Evolutionary conservation across 768 basidiomycete species (phyloP).

Genomic region (Xanthoconium stramineum): DNA sequence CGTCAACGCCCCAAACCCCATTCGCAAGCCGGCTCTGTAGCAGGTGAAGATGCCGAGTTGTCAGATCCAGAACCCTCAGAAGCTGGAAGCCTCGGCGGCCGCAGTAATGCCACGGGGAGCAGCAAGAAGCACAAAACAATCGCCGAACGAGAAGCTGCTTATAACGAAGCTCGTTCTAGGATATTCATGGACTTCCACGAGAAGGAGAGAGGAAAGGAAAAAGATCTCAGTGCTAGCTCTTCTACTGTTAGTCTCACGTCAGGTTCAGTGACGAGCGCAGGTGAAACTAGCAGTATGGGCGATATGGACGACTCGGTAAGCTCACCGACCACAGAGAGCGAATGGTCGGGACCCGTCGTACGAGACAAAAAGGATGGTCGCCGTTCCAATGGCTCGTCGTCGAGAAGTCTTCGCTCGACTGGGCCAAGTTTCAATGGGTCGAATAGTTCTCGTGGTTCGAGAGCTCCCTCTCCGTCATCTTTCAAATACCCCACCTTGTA

Average conservation of each 20-base stretch:
- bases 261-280: constrained; percentile 57
- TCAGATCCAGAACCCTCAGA: constrained; percentile 82
- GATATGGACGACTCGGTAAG: constrained; percentile 68
- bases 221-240: constrained; percentile 73
- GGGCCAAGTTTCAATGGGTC: constrained; percentile 51
- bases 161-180: constrained; percentile 79
- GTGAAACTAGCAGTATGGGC: constrained; percentile 57
- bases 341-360: constrained; percentile 63
- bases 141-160: constrained; percentile 86
- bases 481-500: constrained; percentile 74
- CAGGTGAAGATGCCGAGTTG: constrained; percentile 71
- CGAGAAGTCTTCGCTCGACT: constrained; percentile 56
- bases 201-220: constrained; percentile 61
- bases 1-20: constrained; percentile 53
- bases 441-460: constrained; percentile 64
- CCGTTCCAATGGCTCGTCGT: constrained; percentile 55
- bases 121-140: constrained; percentile 75
- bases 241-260: constrained; percentile 71
- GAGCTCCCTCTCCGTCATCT: constrained; percentile 68
- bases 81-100: constrained; percentile 69
- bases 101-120: constrained; percentile 59
- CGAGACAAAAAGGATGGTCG: constrained; percentile 56
- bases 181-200: constrained; percentile 86
- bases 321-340: constrained; percentile 77
- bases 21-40: constrained; percentile 71